Base-by-base conservation (phyloP, 495 filamentous ascomycete species). In the Podospora appendiculata region DNA sequence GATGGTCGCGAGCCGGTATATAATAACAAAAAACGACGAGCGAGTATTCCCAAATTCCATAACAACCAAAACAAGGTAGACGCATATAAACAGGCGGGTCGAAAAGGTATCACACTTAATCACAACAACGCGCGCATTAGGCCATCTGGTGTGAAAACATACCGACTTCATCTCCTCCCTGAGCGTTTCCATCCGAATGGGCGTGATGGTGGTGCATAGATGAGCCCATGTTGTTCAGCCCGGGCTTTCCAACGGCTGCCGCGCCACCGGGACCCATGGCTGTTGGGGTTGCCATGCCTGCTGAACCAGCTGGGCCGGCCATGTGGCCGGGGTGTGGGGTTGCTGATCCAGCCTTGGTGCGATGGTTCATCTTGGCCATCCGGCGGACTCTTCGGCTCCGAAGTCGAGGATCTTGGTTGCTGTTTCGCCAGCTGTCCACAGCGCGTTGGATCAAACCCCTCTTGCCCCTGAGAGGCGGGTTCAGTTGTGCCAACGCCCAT, bases 341-440 rank as follows among this genome's bases (percentile, higher is more conserved):
- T 41, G 57, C 55, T 39, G 71, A 66, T 41, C 68, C 78, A 45
- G 83, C 78, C 68, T 89, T 90, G 54, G 36, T 59, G 56, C 93
- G 82, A 60, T 80, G 89, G 72, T 82, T 90, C 64, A 96, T 88
- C 76, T 97, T 98, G 49, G 90, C 90, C 88, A 93, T 91, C 50
- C 93, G 79, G 51, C 94, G 81, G 40, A 98, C 93, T 50, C 93
- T 81, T 63, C 93, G 74, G 70, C 91, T 96, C 61, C 93, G 82
- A 60, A 97, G 71, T 55, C 90, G 79, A 16, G 88, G 87, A 57
- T 98, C 93, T 70, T 95, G 90, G 69, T 97, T 97, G 77, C 94
- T 97, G 69, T 98, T 98, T 45, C 93, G 76, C 93, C 93, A 97
- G 68, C 92, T 96, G 70, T 98, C 93, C 34, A 98, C 93, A 16